Evolutionary conservation across 2,329 filamentous ascomycete species (phyloP).

Genomic region (Colletotrichum cuscutae): DNA sequence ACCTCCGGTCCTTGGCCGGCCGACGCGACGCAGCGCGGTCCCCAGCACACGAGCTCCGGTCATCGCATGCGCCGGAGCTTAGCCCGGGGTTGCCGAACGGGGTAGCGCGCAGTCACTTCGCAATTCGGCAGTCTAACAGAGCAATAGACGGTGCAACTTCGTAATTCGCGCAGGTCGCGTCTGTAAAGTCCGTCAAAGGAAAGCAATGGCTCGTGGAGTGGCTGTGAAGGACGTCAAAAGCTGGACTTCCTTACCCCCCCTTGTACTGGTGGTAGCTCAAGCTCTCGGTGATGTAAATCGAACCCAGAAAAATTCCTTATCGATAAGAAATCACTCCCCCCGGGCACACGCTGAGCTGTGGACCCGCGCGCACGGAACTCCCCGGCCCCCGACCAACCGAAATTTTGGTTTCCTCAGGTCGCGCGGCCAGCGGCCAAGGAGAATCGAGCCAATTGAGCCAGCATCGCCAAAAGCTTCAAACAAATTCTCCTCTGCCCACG

Average conservation of each 20-base stretch:
- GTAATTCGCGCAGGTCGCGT: too few relatives aligned
- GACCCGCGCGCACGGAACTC: constrained; percentile 27
- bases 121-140: neutral
- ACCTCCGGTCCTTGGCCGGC: constrained; percentile 1
- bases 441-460: neutral
- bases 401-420: constrained; percentile 25
- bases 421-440: neutral
- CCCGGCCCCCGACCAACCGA: constrained; percentile 27
- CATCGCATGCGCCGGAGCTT: constrained; percentile 41
- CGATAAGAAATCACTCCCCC: constrained; percentile 18
- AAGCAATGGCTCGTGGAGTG: too few relatives aligned
- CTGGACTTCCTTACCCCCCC: neutral
- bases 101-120: neutral
- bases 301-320: constrained; percentile 13
- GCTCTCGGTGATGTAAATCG: constrained; percentile 30
- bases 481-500: neutral
- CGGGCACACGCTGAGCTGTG: neutral
- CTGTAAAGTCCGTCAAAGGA: too few relatives aligned
- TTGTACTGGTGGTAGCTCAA: neutral
- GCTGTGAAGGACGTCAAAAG: too few relatives aligned
- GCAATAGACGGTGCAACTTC: too few relatives aligned
- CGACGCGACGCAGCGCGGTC: constrained; percentile 22
- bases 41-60: constrained; percentile 41
- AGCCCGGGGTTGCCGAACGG: neutral
- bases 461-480: constrained; percentile 8